These are phyloP conservation scores for Penicillium tannophilum DNA, from an alignment of 495 filamentous ascomycete genomes.

Conservation along the genomic window DNA sequence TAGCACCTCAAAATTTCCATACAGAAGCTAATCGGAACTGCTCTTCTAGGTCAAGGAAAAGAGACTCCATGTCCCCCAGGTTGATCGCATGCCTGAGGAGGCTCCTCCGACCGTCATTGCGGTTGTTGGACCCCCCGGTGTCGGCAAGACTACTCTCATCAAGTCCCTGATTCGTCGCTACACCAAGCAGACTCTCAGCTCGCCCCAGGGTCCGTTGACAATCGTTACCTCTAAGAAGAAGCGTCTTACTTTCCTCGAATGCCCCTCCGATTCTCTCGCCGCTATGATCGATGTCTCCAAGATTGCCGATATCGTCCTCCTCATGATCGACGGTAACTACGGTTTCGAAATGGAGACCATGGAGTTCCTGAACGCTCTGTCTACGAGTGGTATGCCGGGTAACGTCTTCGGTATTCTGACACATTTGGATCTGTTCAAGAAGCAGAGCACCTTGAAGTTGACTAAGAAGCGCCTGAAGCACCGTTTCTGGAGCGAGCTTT, in stretches of 20 bases:
- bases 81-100: constrained; percentile 93
- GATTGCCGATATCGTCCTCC: constrained; percentile 91
- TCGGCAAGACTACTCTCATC: constrained; percentile 76
- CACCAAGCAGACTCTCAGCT: constrained; percentile 89
- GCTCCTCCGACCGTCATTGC: constrained; percentile 90
- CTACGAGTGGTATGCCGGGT: constrained; percentile 91
- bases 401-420: constrained; percentile 98
- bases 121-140: constrained; percentile 91
- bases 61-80: constrained; percentile 89
- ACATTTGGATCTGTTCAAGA: constrained; percentile 92
- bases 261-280: constrained; percentile 87
- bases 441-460: constrained; percentile 82
- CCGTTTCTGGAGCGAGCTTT: constrained; percentile 93
- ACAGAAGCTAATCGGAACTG: constrained; percentile 23
- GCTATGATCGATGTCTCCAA: constrained; percentile 96
- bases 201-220: constrained; percentile 88
- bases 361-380: constrained; percentile 94
- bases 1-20: neutral
- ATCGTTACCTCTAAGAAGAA: constrained; percentile 92
- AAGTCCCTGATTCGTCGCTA: constrained; percentile 94
- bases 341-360: constrained; percentile 99
- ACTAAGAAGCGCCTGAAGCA: constrained; percentile 96
- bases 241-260: constrained; percentile 93
- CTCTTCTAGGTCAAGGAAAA: constrained; percentile 81
- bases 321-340: constrained; percentile 98